A percentile compares a stretch with the other conserved stretches of the same genome.
Evolutionary conservation across 306 rosid genomes (phyloP).

Genomic region (Cucurbita pepo): DNA sequence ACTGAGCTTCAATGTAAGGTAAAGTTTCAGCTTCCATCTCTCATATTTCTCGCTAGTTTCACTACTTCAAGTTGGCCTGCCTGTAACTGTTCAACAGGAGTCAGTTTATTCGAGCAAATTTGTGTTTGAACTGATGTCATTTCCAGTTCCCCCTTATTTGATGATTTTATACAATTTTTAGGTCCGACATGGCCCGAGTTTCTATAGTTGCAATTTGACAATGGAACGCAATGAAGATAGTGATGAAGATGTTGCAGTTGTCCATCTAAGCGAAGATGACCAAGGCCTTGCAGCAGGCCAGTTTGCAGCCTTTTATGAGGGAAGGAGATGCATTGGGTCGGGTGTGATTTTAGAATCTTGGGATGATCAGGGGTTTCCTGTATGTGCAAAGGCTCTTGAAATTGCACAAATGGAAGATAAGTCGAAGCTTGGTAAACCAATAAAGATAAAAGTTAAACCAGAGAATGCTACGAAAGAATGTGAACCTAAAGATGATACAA

Average conservation of each 20-base stretch:
- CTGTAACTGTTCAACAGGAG: not conserved
- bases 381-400: constrained; percentile 63
- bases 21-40: not conserved
- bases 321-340: constrained; percentile 72
- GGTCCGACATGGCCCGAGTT: constrained; percentile 93
- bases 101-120: not conserved
- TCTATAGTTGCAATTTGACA: constrained; percentile 43
- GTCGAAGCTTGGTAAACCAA: constrained; percentile 78
- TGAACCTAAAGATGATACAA: constrained; percentile 13
- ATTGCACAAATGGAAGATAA: constrained; percentile 67
- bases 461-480: constrained; percentile 19
- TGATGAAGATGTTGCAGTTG: constrained; percentile 40
- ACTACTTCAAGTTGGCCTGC: not conserved
- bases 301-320: constrained; percentile 71
- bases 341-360: constrained; percentile 82
- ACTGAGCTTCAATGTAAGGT: constrained; percentile 77
- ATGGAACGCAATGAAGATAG: constrained; percentile 38
- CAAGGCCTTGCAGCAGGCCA: constrained; percentile 98
- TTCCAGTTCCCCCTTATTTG: not conserved
- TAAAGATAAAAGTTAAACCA: constrained; percentile 65
- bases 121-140: not conserved
- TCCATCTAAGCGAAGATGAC: constrained; percentile 56
- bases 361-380: constrained; percentile 78
- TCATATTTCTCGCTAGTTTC: not conserved
- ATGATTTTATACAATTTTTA: constrained; percentile 15